phyloP scores from a whole-genome alignment of 140 eudicot genomes.

The Stevia rebaudiana region DNA sequence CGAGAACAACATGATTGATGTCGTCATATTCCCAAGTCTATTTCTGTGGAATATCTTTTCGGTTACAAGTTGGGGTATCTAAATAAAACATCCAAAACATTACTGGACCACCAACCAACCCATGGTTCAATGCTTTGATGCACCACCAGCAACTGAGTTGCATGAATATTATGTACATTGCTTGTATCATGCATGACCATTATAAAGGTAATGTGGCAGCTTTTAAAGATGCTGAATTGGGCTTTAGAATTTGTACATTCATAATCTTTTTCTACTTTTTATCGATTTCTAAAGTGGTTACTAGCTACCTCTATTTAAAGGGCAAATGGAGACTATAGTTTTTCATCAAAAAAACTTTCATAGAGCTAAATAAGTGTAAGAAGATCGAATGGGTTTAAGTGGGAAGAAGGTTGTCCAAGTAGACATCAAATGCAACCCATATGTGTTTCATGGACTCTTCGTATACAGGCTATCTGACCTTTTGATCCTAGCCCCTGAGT shows the following conservation, averaged over 20 bases:
- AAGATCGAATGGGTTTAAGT: conserved; percentile 1
- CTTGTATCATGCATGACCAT: too few relatives aligned
- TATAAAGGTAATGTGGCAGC: too few relatives aligned
- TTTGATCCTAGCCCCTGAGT: conserved; percentile 1
- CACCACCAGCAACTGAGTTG: too few relatives aligned
- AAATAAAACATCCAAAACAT: not conserved
- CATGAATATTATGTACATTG: too few relatives aligned
- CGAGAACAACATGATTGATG: not conserved
- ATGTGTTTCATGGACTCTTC: conserved; percentile 1
- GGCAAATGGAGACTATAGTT: not conserved
- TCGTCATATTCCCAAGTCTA: not conserved
- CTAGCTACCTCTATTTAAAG: not conserved
- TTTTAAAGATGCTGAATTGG: not conserved
- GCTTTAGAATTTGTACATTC: not conserved
- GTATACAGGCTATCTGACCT: not conserved
- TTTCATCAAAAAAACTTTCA: not conserved
- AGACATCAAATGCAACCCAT: not conserved
- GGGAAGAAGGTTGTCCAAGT: conserved; percentile 1
- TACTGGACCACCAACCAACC: conserved; percentile 1
- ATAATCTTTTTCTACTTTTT: not conserved
- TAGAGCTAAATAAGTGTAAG: not conserved
- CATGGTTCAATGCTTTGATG: too few relatives aligned
- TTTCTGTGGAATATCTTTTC: not conserved
- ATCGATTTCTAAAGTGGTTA: not conserved
- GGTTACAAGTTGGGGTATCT: not conserved